Base-by-base conservation (phyloP, 306 rosid species). In the Cicer chorassanicum region DNA sequence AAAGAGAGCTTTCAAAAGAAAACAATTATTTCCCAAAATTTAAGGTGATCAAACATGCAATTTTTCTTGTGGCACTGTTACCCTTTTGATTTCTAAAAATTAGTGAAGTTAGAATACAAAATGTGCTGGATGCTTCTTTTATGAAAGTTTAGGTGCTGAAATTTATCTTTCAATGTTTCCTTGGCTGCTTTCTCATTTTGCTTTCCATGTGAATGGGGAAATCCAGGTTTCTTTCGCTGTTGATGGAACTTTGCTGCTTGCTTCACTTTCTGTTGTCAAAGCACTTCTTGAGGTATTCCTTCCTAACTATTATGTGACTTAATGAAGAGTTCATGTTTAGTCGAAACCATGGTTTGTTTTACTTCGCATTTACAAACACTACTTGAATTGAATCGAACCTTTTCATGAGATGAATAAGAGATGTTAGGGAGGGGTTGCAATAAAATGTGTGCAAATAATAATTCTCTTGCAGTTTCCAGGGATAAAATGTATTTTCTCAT, bases 261-360 rank as follows among this genome's bases (percentile, higher is more conserved):
- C 90, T 81, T 78, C 89, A 48, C 87, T 90, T 55, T 90, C 90
- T 63, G 74, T 90, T 68, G 79, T 80, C 57, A 90, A 86, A 82
- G 92, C 96, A n/a, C 82, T 90, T 81, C 96, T 90, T 76, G 90
- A 90, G 96, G 96, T 90, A 86, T 64, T n/a, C 18, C 44, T 65
- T 73, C 41, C 24, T 14, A 19, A 50, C 40, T 38, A 19, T 21
- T 60, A 48, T 44, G 44, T 84, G 48, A 19, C 18, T 53, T 68
- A 75, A 40, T 42, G 3, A 7, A 78, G 13, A 15, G 48, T 59
- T 68, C 60, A 51, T 42, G 79, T 13, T 68, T 42, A 8, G 56
- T 76, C 34, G 29, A 74, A 74, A 54, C 55, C 65, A 36, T 36
- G 1, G 24, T 55, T 64, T 69, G 19, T 14, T 45, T 77, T 18